Base-by-base conservation (phyloP, 163 green algal species). In the Scenedesmus sp. region DNA sequence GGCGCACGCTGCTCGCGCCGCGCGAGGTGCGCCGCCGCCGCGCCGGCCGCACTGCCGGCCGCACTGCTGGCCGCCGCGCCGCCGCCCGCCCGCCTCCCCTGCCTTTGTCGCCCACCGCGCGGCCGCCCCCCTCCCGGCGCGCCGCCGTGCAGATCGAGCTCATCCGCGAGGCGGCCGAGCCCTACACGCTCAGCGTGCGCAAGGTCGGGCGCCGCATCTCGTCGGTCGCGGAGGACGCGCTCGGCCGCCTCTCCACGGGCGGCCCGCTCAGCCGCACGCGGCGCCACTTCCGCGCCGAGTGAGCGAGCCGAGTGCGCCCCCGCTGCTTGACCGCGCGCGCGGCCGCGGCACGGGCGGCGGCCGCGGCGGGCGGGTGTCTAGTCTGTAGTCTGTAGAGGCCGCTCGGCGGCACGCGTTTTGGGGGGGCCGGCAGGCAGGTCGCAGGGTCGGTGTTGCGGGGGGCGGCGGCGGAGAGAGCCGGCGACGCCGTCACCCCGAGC, bases 1-100 rank as follows among this genome's bases (percentile, higher is more conserved):
- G 74, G 74, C 63, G 74, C 63, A 81, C 74, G 20, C 45, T 74
- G 62, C 64, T 81, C 50, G 34, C 45, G 20, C 51, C 63, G 2
- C 18, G 28, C 20, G 74, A 81, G 50, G 71, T 80, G 45, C 3
- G 66, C 17, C 4, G 36, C 48, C 48, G 17, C 18, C 18, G 48
- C 48, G 18, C 48, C 48, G 15, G n/a, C n/a, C n/a, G n/a, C n/a
- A n/a, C n/a, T n/a, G n/a, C n/a, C n/a, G n/a, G n/a, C n/a, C n/a
- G n/a, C 17, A 15, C 48, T 24, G 48, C 48, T 18, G 15, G 48
- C 15, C 48, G 15, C 15, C 15, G 48, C 15, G 48, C 48, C 18
- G 48, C 18, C 17, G 48, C 17, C 48, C 18, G 48, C 17, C 17
- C 17, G 48, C 17, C 15, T 24, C 15, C 18, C 17, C 18, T 18